phyloP scores from a whole-genome alignment of 345 rosid species.

The Excoecaria cochinchinensis region DNA sequence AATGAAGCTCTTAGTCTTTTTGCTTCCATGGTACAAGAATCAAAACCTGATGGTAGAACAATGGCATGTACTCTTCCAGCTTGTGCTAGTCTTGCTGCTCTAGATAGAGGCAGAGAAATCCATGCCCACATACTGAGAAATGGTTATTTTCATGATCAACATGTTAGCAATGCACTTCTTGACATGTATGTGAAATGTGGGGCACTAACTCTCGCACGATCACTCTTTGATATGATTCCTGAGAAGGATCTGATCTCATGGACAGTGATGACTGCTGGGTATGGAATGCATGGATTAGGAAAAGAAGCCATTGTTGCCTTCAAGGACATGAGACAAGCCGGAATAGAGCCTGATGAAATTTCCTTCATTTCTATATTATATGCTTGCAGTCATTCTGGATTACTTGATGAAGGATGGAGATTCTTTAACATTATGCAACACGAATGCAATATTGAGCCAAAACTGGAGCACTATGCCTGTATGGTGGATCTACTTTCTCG shows the following conservation, averaged over 20 bases:
- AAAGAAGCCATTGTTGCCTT: slow-evolving; percentile 60
- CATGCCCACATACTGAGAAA: slow-evolving; percentile 57
- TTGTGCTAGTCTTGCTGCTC: slow-evolving; percentile 65
- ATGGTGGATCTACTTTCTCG: slow-evolving; percentile 71
- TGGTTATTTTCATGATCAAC: slow-evolving; percentile 43
- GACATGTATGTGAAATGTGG: slow-evolving; percentile 77
- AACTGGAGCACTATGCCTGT: slow-evolving; percentile 68
- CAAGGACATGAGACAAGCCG: slow-evolving; percentile 44
- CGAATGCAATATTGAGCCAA: slow-evolving; percentile 59
- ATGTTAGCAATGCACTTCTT: slow-evolving; percentile 61
- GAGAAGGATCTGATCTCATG: slow-evolving; percentile 65
- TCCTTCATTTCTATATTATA: slow-evolving; percentile 62
- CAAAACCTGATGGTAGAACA: slow-evolving; percentile 52
- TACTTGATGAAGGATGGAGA: slow-evolving; percentile 71
- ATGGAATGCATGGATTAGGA: slow-evolving; percentile 80
- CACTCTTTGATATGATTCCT: slow-evolving; percentile 54
- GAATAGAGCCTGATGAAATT: slow-evolving; percentile 55
- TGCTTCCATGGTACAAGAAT: slow-evolving; percentile 41
- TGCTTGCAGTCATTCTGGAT: slow-evolving; percentile 74
- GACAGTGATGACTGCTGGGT: slow-evolving; percentile 83
- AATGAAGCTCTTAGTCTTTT: slow-evolving; percentile 59
- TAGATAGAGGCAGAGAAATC: slow-evolving; percentile 64
- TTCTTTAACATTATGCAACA: slow-evolving; percentile 63
- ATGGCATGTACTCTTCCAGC: slow-evolving; percentile 71
- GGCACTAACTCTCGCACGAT: slow-evolving; percentile 43